Percentiles rank a stretch among this genome's conserved stretches.
Conservation (phyloP, 257 asterid species). For the Gardenia jasminoides region DNA sequence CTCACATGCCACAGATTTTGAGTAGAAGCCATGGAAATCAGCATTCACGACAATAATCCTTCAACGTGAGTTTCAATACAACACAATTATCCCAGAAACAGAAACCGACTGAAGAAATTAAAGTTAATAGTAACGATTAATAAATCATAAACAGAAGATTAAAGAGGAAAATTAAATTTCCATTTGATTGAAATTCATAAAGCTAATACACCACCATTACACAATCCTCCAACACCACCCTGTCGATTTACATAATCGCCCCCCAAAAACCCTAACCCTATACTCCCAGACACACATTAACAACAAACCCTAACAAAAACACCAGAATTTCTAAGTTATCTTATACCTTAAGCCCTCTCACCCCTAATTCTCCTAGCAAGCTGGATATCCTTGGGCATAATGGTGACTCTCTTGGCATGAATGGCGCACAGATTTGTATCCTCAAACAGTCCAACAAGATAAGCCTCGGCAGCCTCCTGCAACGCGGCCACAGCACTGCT, state of each 20-base stretch:
- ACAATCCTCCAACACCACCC: neutral
- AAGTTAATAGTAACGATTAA: too few species aligned
- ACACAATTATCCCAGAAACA: too few species aligned
- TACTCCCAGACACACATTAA: neutral
- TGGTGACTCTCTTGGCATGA: conserved; percentile 21
- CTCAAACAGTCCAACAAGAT: conserved; percentile 21
- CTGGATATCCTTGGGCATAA: conserved; percentile 22
- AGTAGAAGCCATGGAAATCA: too few species aligned
- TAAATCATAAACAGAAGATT: too few species aligned
- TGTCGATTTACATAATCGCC: neutral
- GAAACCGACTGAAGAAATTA: too few species aligned
- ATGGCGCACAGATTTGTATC: conserved; percentile 22
- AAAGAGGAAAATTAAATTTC: neutral
- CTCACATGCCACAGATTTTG: too few species aligned
- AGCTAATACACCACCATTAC: neutral
- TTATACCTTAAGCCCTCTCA: conserved; percentile 13
- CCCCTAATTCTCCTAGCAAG: conserved; percentile 24
- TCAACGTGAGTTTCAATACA: too few species aligned
- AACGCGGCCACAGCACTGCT: conserved; percentile 25
- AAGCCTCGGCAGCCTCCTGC: conserved; percentile 23
- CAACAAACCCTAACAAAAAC: neutral
- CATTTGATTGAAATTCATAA: neutral
- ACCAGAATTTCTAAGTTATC: too few species aligned
- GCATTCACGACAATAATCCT: too few species aligned
- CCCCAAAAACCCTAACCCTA: neutral